Conservation (phyloP, 1,284 basidiomycete genomes). For the Boletellus sp. region DNA sequence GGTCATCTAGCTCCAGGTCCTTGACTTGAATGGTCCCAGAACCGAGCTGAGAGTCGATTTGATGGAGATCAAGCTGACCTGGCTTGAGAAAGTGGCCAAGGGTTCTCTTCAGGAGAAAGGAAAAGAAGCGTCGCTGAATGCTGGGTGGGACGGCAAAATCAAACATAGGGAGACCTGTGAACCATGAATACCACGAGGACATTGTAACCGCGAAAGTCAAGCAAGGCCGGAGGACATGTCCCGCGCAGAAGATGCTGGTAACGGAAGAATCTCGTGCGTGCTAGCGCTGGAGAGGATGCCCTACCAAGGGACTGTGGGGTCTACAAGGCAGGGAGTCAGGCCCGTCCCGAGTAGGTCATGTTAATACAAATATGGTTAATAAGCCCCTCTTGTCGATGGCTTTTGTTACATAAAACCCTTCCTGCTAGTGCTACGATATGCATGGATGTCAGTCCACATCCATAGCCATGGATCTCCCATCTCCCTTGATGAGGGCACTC, state of each 20-base stretch:
- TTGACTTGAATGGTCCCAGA: constrained; percentile 85
- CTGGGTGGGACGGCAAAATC: constrained; percentile 74
- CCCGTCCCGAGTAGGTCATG: neutral
- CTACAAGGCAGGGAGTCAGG: neutral
- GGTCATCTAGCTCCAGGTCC: constrained; percentile 75
- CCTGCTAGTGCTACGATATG: too few species aligned
- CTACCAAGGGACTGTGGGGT: constrained; percentile 4
- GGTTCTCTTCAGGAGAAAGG: constrained; percentile 80
- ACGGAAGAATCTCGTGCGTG: constrained; percentile 1
- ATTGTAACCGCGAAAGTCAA: constrained; percentile 23
- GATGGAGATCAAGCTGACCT: constrained; percentile 81
- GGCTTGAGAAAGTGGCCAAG: constrained; percentile 85
- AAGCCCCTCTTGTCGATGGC: constrained; percentile 15
- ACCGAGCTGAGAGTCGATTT: constrained; percentile 90
- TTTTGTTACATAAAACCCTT: neutral
- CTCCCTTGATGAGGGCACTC: constrained; percentile 73
- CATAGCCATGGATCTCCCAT: constrained; percentile 80
- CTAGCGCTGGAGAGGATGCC: constrained; percentile 3
- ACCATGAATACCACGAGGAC: constrained; percentile 51
- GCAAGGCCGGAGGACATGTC: constrained; percentile 19
- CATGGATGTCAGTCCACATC: constrained; percentile 55
- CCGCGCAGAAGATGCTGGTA: neutral
- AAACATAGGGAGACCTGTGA: constrained; percentile 57
- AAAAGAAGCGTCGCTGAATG: constrained; percentile 87
- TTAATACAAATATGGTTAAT: constrained; percentile 22